Evolutionary conservation across 202 grass and related monocot genomes (phyloP).

Genomic region (Musa balbisiana): DNA sequence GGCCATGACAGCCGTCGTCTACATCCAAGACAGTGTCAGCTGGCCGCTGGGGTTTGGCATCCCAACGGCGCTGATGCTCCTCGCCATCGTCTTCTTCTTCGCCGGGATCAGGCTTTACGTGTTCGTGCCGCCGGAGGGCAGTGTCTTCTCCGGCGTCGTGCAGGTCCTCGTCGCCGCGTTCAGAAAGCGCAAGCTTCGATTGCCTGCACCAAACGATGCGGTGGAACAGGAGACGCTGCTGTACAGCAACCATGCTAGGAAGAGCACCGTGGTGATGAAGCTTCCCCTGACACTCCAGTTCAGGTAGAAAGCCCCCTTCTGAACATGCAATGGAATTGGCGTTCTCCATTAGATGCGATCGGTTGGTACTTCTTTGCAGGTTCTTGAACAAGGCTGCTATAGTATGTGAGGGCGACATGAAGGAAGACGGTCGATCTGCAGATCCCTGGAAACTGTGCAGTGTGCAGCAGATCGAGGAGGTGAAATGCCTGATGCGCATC

Average conservation of each 20-base stretch:
- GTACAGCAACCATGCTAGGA: constrained; percentile 21
- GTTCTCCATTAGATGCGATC: too few species aligned
- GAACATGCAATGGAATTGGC: too few species aligned
- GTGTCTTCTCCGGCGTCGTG: constrained; percentile 44
- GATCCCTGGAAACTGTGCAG: constrained; percentile 72
- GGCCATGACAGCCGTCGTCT: neutral
- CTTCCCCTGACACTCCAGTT: constrained; percentile 57
- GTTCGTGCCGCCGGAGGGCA: constrained; percentile 41
- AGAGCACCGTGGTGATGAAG: constrained; percentile 36
- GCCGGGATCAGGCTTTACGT: constrained; percentile 44
- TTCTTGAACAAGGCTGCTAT: constrained; percentile 89
- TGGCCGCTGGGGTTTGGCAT: constrained; percentile 44
- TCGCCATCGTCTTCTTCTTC: constrained; percentile 45
- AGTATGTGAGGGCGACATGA: constrained; percentile 43
- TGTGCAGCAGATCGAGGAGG: constrained; percentile 90
- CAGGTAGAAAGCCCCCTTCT: constrained; percentile 16
- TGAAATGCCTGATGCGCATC: constrained; percentile 81
- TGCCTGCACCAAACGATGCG: constrained; percentile 36
- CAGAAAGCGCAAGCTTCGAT: constrained; percentile 38
- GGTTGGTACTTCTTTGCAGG: neutral
- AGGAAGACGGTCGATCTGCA: neutral
- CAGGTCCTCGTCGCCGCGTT: constrained; percentile 40
- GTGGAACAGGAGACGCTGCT: constrained; percentile 54
- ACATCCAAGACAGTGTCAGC: constrained; percentile 15
- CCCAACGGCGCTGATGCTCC: constrained; percentile 52